Conservation (phyloP, 2,329 filamentous ascomycete species). For the Emericellopsis atlantica region DNA sequence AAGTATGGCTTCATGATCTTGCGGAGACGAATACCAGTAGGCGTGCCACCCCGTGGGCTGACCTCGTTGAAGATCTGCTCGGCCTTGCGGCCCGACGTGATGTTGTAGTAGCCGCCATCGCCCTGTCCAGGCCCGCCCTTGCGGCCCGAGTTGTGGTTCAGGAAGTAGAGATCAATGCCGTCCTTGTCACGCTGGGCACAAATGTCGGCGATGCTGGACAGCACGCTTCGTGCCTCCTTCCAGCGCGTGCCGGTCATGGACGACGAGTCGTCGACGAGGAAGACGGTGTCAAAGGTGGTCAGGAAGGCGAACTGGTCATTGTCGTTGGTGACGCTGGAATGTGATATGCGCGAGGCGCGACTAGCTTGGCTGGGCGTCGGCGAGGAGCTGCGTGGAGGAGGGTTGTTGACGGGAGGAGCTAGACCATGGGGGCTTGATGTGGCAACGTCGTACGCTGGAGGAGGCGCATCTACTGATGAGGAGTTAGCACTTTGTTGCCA, state of each 20-base stretch:
- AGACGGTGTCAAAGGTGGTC: conserved; percentile 68
- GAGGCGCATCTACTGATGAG: conserved; percentile 4
- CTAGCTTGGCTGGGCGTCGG: neutral
- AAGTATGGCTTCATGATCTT: conserved; percentile 66
- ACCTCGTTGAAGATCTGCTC: conserved; percentile 58
- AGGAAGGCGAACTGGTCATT: conserved; percentile 71
- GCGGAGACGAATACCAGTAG: conserved; percentile 60
- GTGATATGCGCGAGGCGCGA: neutral
- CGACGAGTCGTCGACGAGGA: conserved; percentile 84
- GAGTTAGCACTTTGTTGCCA: no score
- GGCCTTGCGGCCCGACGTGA: conserved; percentile 46
- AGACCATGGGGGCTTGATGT: neutral
- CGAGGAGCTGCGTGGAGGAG: neutral
- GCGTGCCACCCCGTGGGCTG: conserved; percentile 53
- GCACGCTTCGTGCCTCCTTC: conserved; percentile 58
- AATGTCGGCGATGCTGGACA: conserved; percentile 66
- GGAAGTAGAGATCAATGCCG: conserved; percentile 83
- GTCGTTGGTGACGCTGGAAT: conserved; percentile 7
- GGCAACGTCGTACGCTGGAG: conserved; percentile 2
- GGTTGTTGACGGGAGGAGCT: neutral
- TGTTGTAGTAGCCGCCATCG: conserved; percentile 47
- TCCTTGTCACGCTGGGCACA: conserved; percentile 70
- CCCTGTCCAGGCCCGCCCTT: conserved; percentile 20
- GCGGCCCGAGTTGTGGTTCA: conserved; percentile 50
- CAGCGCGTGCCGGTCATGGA: conserved; percentile 73